Percentiles rank a stretch among this genome's conserved stretches.
These are phyloP conservation scores for Chlamydomonas eustigma DNA, from an alignment of 139 green algal species.

Conservation along the genomic window DNA sequence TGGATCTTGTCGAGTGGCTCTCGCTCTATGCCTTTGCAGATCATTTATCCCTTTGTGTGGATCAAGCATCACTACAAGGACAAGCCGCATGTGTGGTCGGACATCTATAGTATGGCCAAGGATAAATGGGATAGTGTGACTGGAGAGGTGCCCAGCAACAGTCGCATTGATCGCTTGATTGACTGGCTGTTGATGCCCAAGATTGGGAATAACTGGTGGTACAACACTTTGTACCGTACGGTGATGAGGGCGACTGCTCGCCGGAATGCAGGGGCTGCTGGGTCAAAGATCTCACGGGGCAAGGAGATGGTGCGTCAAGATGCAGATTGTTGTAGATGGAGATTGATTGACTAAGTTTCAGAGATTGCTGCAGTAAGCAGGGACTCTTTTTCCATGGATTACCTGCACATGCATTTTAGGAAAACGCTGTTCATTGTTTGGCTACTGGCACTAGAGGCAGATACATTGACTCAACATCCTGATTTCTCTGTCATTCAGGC, in stretches of 20 bases:
- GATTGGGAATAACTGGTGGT: constrained; percentile 16
- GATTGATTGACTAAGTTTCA: too few species aligned
- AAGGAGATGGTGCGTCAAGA: constrained; percentile 14
- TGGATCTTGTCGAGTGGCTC: background rate
- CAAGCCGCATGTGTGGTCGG: constrained; percentile 3
- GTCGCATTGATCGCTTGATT: background rate
- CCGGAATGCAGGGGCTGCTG: background rate
- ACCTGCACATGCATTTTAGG: too few species aligned
- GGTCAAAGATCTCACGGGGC: background rate
- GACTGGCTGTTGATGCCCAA: constrained; percentile 8
- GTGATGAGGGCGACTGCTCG: background rate
- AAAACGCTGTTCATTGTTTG: too few species aligned
- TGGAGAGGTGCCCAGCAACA: background rate
- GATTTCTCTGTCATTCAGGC: background rate
- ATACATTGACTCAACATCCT: too few species aligned
- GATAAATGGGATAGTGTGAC: background rate
- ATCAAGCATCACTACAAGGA: constrained; percentile 7
- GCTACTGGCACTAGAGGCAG: too few species aligned
- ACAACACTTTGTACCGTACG: constrained; percentile 12
- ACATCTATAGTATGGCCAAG: background rate
- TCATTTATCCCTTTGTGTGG: constrained; percentile 3
- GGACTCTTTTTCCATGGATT: too few species aligned
- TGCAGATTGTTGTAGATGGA: too few species aligned
- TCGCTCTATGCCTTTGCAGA: background rate
- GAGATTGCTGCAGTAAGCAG: too few species aligned